phyloP scores from a whole-genome alignment of 495 filamentous ascomycete species.

The Arthonia radiata region DNA sequence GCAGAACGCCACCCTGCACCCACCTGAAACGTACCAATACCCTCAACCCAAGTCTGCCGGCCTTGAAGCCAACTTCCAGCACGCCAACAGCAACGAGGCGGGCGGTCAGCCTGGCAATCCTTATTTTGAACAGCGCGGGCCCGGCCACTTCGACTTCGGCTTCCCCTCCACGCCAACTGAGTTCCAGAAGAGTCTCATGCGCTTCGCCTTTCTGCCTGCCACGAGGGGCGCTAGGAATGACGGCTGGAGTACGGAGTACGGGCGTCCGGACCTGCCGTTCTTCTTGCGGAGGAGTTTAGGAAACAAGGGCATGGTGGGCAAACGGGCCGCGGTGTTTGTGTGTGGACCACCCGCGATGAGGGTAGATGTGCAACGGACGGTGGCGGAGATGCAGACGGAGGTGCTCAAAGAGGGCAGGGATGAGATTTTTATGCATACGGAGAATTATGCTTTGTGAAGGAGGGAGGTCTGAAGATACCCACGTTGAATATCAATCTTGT shows the following conservation, averaged over 20 bases:
- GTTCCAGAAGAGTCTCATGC: conserved; percentile 61
- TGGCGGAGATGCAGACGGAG: conserved; percentile 56
- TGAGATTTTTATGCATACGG: conserved; percentile 84
- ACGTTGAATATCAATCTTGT: too few species aligned
- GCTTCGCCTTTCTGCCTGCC: conserved; percentile 52
- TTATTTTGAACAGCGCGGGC: too few species aligned
- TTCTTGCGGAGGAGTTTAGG: conserved; percentile 62
- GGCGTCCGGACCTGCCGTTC: conserved; percentile 64
- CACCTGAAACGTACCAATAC: too few species aligned
- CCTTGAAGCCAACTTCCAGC: conserved; percentile 19
- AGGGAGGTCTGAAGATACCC: too few species aligned
- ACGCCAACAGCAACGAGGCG: conserved; percentile 10
- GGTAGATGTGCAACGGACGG: conserved; percentile 57
- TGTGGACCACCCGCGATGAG: conserved; percentile 77
- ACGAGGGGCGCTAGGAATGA: conserved; percentile 32
- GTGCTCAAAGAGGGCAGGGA: conserved; percentile 62
- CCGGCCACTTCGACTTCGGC: conserved; percentile 54
- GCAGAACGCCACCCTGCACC: too few species aligned
- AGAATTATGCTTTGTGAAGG: conserved; percentile 65
- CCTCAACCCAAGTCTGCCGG: too few species aligned
- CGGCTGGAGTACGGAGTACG: conserved; percentile 79
- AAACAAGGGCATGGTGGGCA: conserved; percentile 46
- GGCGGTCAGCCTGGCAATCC: conserved; percentile 5
- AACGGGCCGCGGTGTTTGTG: conserved; percentile 71
- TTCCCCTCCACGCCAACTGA: conserved; percentile 53